These are phyloP conservation scores for Fraxinus sp. DNA, from an alignment of 305 asterid genomes.

Conservation along the genomic window DNA sequence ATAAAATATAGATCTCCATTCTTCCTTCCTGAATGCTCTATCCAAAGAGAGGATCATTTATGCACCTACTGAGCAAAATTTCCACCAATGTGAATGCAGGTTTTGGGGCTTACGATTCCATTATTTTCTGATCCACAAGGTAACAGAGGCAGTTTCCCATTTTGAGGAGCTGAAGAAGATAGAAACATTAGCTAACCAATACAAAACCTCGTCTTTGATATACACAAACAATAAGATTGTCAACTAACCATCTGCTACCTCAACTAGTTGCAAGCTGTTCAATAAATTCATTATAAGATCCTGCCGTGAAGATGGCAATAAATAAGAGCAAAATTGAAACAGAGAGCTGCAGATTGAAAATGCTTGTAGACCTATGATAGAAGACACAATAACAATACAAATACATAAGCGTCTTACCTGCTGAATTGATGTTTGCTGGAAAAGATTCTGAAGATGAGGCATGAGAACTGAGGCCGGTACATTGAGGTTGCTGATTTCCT, in stretches of 20 bases:
- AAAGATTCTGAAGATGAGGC: slow-evolving; percentile 96
- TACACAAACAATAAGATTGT: slow-evolving; percentile 13
- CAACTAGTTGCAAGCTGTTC: slow-evolving; percentile 76
- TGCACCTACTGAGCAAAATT: slow-evolving; percentile 13
- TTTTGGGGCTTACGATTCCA: slow-evolving; percentile 66
- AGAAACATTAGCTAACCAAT: slow-evolving; percentile 26
- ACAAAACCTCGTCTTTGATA: slow-evolving; percentile 7
- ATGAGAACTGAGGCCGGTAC: slow-evolving; percentile 73
- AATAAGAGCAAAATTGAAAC: slow-evolving; percentile 14
- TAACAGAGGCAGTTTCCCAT: slow-evolving; percentile 75
- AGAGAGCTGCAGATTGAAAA: neutral
- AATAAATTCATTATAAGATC: slow-evolving; percentile 81
- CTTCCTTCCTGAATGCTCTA: slow-evolving; percentile 12
- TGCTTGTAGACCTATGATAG: slow-evolving; percentile 6
- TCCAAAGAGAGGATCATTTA: slow-evolving; percentile 6
- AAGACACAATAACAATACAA: neutral
- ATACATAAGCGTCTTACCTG: slow-evolving; percentile 50
- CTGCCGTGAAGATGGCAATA: slow-evolving; percentile 42
- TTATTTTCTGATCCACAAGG: slow-evolving; percentile 74
- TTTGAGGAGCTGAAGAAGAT: slow-evolving; percentile 65
- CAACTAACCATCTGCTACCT: slow-evolving; percentile 72
- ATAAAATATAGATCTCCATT: slow-evolving; percentile 15
- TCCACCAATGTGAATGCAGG: slow-evolving; percentile 13
- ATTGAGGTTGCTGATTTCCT: slow-evolving; percentile 60
- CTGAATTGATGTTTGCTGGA: slow-evolving; percentile 92